Evolutionary conservation across 371 early-diverging fungal genomes (phyloP), one percentile per base, ranked within the genome.

Genomic region (Rhizopus sp.): DNA sequence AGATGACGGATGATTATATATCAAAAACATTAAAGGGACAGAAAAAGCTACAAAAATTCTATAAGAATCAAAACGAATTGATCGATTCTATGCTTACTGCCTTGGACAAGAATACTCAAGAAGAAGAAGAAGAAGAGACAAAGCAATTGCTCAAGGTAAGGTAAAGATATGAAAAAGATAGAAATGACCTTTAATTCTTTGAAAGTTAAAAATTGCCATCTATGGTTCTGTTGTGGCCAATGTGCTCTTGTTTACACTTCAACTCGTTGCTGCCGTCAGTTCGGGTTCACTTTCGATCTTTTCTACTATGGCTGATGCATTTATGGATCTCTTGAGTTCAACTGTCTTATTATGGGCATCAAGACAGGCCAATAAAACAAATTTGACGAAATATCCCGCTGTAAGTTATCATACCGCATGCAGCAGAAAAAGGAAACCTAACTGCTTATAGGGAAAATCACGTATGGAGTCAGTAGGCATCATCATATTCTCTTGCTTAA

Each of bases 391-490:
- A 60, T 95, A 93, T 62, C 96, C 96, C 10, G 86, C 92, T 8
- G 88, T 87, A 73, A 50, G 57, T n/a, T 10, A 13, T 30, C 23
- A 23, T 23, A 23, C 23, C 1, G 23, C 23, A 23, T 23, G 23
- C 23, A 60, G 34, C 38, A 44, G 16, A 12, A 50, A 31, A 6
- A 40, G 29, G 32, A 33, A 41, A n/a, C 7, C 39, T 49, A 12
- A 10, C 4, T 55, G n/a, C 31, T 45, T 52, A 29, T 60, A 87
- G 87, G 97, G 97, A 15, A 93, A 91, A 63, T 84, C 85, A 32
- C 81, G 93, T 34, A 83, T 93, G 69, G 95, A 96, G 72, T 95
- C 96, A 6, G 90, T 91, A 13, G 96, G 94, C 16, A 92, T 95
- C n/a, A 94, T 96, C 61, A 89, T 97, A 16, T 96, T 96, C 74